Base-by-base conservation (phyloP, 1,284 basidiomycete genomes). In the Tetrapyrgos nigripes region DNA sequence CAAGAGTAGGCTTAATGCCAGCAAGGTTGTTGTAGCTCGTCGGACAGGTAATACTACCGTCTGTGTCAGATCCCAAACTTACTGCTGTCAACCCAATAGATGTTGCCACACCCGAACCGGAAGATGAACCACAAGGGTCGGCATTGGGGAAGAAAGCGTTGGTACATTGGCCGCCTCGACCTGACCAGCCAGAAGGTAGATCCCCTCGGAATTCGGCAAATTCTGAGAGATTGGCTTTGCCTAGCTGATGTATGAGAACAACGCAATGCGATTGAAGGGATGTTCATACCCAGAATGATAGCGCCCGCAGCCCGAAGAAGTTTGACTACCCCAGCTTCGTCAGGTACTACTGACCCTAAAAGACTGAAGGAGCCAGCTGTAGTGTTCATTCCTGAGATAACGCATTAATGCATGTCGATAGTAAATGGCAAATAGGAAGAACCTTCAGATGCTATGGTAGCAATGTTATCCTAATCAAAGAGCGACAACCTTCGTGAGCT, bases 211-310 rank as follows among this genome's bases (percentile, higher is more conserved):
- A 85, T 65, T 87, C 76, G 1, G 86, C 81, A 71, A 80, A 88
- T 70, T 89, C 87, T 1, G 84, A 87, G 33, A 87, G 71, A 64
- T 83, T 86, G n/a, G 85, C 77, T 68, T 89, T 88, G n/a, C 85
- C 82, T 80, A 61, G n/a, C 26, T 49, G 19, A 23, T 9, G 23
- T 44, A n/a, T 23, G 23, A 45, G 13, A 40, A 40, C 4, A n/a
- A 40, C 8, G 8, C 8, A 33, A 33, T 5, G 19, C 37, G 17
- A 13, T 14, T 31, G 6, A 2, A 19, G 26, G 35, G 17, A 46
- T 47, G 45, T 51, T 37, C 45, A 1, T 43, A 77, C 82, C 87
- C 17, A 91, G 74, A 17, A 91, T 78, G 62, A 92, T 84, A 1
- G 88, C 89, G 3, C 89, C 89, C 3, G 88, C 88, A 43, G 75